Base-by-base conservation (phyloP, 1,284 basidiomycete genomes). In the Trichosporon inkin region DNA sequence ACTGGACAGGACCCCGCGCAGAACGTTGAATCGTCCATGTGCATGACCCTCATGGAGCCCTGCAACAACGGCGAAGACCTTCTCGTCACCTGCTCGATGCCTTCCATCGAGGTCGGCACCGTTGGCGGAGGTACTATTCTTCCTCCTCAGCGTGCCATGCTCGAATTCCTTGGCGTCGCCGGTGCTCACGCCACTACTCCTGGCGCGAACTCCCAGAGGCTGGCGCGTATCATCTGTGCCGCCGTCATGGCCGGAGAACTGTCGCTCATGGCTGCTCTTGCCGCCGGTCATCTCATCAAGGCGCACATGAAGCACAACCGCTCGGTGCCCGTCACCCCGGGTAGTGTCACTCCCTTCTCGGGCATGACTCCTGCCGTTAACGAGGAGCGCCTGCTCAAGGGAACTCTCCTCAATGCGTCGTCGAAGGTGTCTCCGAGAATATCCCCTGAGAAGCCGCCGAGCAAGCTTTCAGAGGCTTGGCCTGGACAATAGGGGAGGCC, bases 1-100 rank as follows among this genome's bases (percentile, higher is more conserved):
- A 95, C 92, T 51, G 96, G 96, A 20, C 96, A 99, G 81, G 96
- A 99, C 74, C 96, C 96, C 2, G 96, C 96, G 16, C 95, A 99
- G 82, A 97, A 98, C 78, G 95, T 99, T 22, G 96, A 97, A 81
- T 94, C 90, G 65, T 95, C 92, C 56, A 95, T 92, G 76, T 99
- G 96, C 79, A 97, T 99, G 82, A 99, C 94, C 7, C 81, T 96
- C 56, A 97, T 97, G 94, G 96, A 99, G 79, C 86, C 93, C 86
- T 93, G 76, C 41, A 97, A 97, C 80, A 84, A 88, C 67, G 92
- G 88, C 60, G 82, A 90, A 70, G 96, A 99, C 75, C 83, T 99
- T 6, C 84, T 98, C 57, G 86, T 97, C 80, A 92, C 92, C 0
- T 83, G 92, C 59, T 87, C 91, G 10, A 96, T 97, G 93, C 93